A percentile compares a stretch with the other conserved stretches of the same genome.
phyloP scores from a whole-genome alignment of 1,284 basidiomycete genomes.

The Austropuccinia psidii region DNA sequence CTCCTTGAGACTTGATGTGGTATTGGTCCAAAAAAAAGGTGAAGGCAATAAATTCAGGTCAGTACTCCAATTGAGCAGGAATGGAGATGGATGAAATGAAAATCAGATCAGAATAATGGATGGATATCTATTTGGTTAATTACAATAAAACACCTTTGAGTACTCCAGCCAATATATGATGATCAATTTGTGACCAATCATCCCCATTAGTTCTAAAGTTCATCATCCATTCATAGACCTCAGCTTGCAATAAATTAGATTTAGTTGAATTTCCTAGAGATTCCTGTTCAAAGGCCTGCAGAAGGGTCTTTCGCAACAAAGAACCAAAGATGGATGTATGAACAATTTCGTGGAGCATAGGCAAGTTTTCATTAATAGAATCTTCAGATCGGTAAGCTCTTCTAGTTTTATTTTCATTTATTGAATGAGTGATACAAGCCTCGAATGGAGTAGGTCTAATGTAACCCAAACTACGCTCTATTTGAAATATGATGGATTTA shows the following conservation, averaged over 20 bases:
- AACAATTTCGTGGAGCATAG: conserved; percentile 22
- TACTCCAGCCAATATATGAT: conserved; percentile 31
- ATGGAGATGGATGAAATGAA: too few species aligned
- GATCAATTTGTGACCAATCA: conserved; percentile 25
- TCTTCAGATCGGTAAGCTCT: not conserved
- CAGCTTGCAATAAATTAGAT: not conserved
- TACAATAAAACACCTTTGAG: conserved; percentile 36
- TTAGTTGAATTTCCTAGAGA: not conserved
- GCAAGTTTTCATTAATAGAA: not conserved
- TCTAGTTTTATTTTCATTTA: not conserved
- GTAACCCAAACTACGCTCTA: conserved; percentile 20
- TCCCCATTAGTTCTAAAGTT: conserved; percentile 24
- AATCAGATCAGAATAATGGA: not conserved
- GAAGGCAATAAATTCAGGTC: too few species aligned
- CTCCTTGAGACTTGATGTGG: conserved; percentile 21
- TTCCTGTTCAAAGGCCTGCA: conserved; percentile 25
- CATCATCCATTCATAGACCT: conserved; percentile 20
- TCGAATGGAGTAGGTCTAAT: not conserved
- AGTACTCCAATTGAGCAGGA: too few species aligned
- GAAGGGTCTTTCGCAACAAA: not conserved
- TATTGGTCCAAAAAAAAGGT: too few species aligned
- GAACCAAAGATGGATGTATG: conserved; percentile 27
- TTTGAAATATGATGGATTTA: conserved; percentile 15
- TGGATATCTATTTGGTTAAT: not conserved
- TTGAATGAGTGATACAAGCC: not conserved